Conservation (phyloP, 352 stramenopile species). For the Globisporangium middletonii region DNA sequence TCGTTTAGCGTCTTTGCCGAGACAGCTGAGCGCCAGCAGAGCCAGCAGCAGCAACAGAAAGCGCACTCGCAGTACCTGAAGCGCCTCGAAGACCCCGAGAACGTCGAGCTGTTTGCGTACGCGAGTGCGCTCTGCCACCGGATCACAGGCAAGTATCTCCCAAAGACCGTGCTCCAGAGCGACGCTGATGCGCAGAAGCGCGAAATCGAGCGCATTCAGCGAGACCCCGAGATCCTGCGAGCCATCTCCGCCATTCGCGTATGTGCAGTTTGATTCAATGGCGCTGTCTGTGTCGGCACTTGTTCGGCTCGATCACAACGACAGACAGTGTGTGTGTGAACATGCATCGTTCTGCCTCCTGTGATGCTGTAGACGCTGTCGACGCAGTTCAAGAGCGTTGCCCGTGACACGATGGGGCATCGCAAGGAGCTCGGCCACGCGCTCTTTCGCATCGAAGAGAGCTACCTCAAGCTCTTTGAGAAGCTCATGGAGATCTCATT, state of each 20-base stretch:
- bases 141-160: constrained; percentile 57
- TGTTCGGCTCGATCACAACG: not conserved
- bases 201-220: constrained; percentile 52
- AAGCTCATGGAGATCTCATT: constrained; percentile 69
- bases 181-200: constrained; percentile 40
- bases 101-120: constrained; percentile 64
- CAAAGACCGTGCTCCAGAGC: constrained; percentile 30
- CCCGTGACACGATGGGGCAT: constrained; percentile 52
- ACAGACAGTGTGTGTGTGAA: constrained; percentile 1
- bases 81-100: constrained; percentile 38
- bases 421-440: constrained; percentile 56
- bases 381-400: constrained; percentile 61
- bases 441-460: constrained; percentile 68
- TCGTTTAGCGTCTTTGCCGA: constrained; percentile 1
- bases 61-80: constrained; percentile 25
- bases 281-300: not conserved
- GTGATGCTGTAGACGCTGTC: constrained; percentile 29
- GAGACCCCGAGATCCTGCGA: constrained; percentile 48
- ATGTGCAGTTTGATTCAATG: not conserved
- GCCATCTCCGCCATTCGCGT: constrained; percentile 43
- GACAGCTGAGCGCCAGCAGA: constrained; percentile 5
- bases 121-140: constrained; percentile 58
- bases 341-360: not conserved
- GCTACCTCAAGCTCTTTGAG: constrained; percentile 71
- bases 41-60: constrained; percentile 3